Base-by-base conservation (phyloP, 176 grass and related monocot species). In the Phragmites australis region DNA sequence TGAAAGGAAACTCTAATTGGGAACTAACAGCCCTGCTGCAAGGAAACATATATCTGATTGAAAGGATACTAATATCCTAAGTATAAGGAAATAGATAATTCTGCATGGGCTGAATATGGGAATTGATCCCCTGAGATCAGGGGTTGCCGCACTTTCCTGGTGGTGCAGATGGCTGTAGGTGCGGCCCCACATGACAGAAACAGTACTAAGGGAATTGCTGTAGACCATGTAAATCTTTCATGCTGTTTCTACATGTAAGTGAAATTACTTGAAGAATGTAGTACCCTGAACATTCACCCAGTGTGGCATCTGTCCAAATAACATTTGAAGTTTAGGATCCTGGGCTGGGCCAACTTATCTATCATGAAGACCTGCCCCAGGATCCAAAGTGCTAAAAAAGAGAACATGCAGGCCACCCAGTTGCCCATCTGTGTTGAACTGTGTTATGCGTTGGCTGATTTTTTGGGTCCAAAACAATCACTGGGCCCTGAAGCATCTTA, bases 161-260 rank as follows among this genome's bases (percentile, higher is more conserved):
- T n/a, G n/a, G n/a, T n/a, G n/a, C n/a, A n/a, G n/a, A n/a, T n/a
- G n/a, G n/a, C n/a, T n/a, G n/a, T n/a, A n/a, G n/a, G n/a, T n/a
- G n/a, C n/a, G n/a, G n/a, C n/a, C n/a, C n/a, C n/a, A n/a, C n/a
- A n/a, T n/a, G n/a, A n/a, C n/a, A n/a, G n/a, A n/a, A n/a, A n/a
- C n/a, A n/a, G n/a, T n/a, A n/a, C n/a, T n/a, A n/a, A n/a, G 40
- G 25, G 23, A 19, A 13, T 29, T 76, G 16, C 16, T 77, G 66
- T 61, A n/a, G 46, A 31, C 8, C 69, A 22, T 73, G 19, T 75
- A 58, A 27, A 54, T 40, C 4, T 43, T 43, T 9, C 31, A 7
- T 66, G 45, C 21, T 48, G n/a, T 70, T 81, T 69, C 46, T 34
- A 31, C 40, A 34, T 80, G 17, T 21, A 55, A 25, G 15, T 68